Evolutionary conservation across 2,329 filamentous ascomycete species (phyloP), one percentile per base, ranked within the genome.

Genomic region (Exophiala calicioides): DNA sequence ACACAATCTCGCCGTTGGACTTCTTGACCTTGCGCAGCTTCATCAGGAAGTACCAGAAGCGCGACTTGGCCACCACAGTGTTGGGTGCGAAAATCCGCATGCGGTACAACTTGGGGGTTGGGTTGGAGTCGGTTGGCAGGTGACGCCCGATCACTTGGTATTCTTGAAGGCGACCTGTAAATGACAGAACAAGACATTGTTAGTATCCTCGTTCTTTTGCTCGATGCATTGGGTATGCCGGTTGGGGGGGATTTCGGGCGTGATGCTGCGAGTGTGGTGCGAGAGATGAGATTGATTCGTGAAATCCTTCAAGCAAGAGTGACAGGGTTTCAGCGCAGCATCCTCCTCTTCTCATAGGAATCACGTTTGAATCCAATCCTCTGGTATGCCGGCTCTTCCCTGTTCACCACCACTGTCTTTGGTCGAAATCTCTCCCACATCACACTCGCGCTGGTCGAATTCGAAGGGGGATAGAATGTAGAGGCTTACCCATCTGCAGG

Each of bases 11-110:
- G 76, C 93, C 93, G 72, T 94, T 97, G 72, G 91, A 86, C 89
- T 98, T 98, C 90, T 98, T 98, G 81, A 98, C 90, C 86, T 98
- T 98, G 74, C 88, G 86, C 70, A 98, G 84, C 82, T 95, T 94
- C 77, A 90, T 89, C 76, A 98, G 80, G 84, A 98, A 98, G 84
- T 98, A 98, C 94, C 94, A 98, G 87, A 95, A 98, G 71, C 93
- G 88, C 73, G 90, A 96, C 86, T 98, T 98, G 73, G 94, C 93
- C 68, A 98, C 90, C 64, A 96, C 93, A 68, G 85, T 81, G 80
- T 98, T 98, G 66, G 90, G 88, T 64, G 93, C 93, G 76, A 98
- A 98, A 77, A 98, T 96, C 75, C 90, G 90, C 93, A 98, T 98
- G 78, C 93, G 90, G 86, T 97, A 98, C 76, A 98, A 86, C 81